phyloP scores from a whole-genome alignment of 495 filamentous ascomycete genomes.

The Neurospora cerealis region DNA sequence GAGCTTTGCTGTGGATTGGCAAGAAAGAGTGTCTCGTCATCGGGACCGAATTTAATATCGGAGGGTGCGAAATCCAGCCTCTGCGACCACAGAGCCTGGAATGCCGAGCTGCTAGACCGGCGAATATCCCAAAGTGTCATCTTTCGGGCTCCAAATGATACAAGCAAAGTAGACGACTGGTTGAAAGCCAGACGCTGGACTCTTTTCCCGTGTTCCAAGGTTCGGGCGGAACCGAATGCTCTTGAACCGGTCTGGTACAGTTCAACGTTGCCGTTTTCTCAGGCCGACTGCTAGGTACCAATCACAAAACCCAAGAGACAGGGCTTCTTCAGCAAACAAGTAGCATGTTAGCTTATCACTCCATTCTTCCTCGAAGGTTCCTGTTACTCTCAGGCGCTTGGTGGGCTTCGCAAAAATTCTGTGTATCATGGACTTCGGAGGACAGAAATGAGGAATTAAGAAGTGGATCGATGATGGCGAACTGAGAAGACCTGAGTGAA shows the following conservation, averaged over 20 bases:
- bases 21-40: neutral
- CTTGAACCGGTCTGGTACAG: conserved; percentile 1
- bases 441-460: conserved; percentile 5
- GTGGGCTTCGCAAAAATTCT: neutral
- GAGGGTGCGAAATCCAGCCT: too few relatives aligned
- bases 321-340: neutral
- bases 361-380: conserved; percentile 5
- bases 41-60: neutral
- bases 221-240: conserved; percentile 1
- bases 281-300: conserved; percentile 5
- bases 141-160: conserved; percentile 2
- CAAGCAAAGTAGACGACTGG: neutral
- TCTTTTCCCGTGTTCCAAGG: neutral
- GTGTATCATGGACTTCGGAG: conserved; percentile 5
- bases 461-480: conserved; percentile 7
- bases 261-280: neutral
- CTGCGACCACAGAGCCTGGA: too few relatives aligned
- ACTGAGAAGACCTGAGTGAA: neutral
- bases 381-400: conserved; percentile 1
- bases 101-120: neutral
- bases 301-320: conserved; percentile 1
- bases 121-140: conserved; percentile 4
- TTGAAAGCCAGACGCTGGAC: conserved; percentile 4
- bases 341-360: conserved; percentile 5
- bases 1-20: too few relatives aligned